A percentile compares a stretch with the other conserved stretches of the same genome.
These are phyloP conservation scores for Trichoderma atrobrunneum DNA, from an alignment of 2,329 filamentous ascomycete genomes.

Conservation along the genomic window DNA sequence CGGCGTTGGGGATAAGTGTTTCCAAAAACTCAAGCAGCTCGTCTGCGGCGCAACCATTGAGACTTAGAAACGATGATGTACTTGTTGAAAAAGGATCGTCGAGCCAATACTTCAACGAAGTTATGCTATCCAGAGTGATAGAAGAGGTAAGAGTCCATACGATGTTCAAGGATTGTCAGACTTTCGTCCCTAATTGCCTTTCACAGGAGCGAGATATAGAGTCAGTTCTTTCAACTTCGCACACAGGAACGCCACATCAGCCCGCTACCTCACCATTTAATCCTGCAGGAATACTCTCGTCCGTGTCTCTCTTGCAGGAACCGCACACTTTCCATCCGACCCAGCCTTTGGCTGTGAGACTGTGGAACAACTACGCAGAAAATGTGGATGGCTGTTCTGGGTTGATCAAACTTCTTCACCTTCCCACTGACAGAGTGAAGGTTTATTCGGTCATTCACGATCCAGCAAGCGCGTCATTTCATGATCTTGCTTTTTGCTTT, in stretches of 20 bases:
- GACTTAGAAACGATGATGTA: not conserved
- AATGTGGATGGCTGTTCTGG: not conserved
- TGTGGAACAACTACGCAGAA: not conserved
- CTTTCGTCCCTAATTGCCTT: not conserved
- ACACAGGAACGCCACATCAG: not conserved
- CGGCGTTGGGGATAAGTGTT: not conserved
- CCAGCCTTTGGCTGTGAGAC: not conserved
- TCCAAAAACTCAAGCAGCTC: not conserved
- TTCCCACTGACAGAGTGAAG: not conserved
- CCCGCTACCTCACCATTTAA: not conserved
- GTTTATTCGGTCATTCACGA: not conserved
- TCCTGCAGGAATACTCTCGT: not conserved
- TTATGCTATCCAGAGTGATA: not conserved
- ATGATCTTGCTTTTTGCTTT: not conserved
- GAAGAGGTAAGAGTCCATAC: not conserved
- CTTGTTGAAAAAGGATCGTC: not conserved
- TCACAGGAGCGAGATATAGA: not conserved
- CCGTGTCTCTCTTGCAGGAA: not conserved
- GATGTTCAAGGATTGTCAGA: not conserved
- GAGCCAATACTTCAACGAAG: not conserved
- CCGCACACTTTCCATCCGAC: not conserved
- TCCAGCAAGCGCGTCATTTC: not conserved
- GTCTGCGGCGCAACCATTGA: not conserved
- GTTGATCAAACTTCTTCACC: not conserved
- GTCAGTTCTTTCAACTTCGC: not conserved